phyloP scores from a whole-genome alignment of 495 filamentous ascomycete genomes.

The Lepraria neglecta region DNA sequence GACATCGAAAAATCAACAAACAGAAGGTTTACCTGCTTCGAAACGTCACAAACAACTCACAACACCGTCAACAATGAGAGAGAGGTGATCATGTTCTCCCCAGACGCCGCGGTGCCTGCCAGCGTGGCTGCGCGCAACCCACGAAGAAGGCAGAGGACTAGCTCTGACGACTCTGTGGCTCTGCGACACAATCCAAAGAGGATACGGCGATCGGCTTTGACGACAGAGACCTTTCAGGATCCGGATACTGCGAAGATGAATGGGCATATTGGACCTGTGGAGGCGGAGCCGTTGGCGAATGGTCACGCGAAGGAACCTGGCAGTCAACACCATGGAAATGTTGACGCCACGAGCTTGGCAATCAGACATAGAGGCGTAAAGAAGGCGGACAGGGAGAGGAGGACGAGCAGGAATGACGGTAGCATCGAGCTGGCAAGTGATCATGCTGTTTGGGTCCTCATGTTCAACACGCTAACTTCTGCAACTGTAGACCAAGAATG shows the following conservation, averaged over 20 bases:
- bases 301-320: slow-evolving; percentile 37
- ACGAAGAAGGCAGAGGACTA: slow-evolving; percentile 60
- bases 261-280: slow-evolving; percentile 26
- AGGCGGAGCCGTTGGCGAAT: slow-evolving; percentile 36
- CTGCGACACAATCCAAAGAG: slow-evolving; percentile 66
- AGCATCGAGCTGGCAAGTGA: slow-evolving; percentile 56
- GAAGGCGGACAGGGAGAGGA: slow-evolving; percentile 42
- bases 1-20: slow-evolving; percentile 16
- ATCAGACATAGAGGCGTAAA: slow-evolving; percentile 56
- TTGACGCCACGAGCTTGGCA: slow-evolving; percentile 47
- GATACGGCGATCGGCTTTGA: slow-evolving; percentile 54
- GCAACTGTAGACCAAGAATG: slow-evolving; percentile 65
- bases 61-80: not conserved
- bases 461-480: slow-evolving; percentile 11
- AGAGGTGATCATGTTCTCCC: slow-evolving; percentile 54
- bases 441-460: not conserved
- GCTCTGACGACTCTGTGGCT: slow-evolving; percentile 56
- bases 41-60: not conserved
- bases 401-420: slow-evolving; percentile 50
- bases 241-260: slow-evolving; percentile 24
- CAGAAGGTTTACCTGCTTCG: too few relatives aligned
- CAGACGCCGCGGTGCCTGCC: slow-evolving; percentile 42
- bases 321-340: slow-evolving; percentile 39
- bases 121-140: slow-evolving; percentile 50
- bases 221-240: slow-evolving; percentile 46